phyloP scores from a whole-genome alignment of 2,329 filamentous ascomycete genomes.

The Phialocephala sp. region DNA sequence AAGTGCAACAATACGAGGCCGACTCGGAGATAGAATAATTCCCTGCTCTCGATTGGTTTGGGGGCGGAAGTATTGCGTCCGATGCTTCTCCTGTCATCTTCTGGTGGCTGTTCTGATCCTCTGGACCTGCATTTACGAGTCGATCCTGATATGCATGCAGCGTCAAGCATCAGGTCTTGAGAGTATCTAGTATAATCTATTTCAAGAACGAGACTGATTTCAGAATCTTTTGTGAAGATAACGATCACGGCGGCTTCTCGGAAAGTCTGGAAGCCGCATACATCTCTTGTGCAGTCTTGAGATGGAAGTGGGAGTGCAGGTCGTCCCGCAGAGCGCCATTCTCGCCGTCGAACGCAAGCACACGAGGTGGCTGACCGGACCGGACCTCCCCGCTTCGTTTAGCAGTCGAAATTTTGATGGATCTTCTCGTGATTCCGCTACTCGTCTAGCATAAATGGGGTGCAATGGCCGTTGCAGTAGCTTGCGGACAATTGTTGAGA shows the following conservation, averaged over 20 bases:
- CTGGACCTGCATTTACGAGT: slow-evolving; percentile 11
- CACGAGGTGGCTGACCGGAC: slow-evolving; percentile 29
- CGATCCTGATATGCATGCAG: slow-evolving; percentile 11
- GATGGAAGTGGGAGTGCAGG: background rate
- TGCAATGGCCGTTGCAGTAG: slow-evolving; percentile 28
- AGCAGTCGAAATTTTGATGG: slow-evolving; percentile 14
- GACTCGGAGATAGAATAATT: background rate
- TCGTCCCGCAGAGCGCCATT: slow-evolving; percentile 3
- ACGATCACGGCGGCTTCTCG: slow-evolving; percentile 24
- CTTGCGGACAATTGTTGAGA: slow-evolving; percentile 28
- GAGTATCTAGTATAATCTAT: background rate
- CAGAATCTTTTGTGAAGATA: background rate
- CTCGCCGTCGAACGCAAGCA: slow-evolving; percentile 18
- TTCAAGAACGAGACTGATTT: background rate
- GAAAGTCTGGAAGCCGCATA: slow-evolving; percentile 9
- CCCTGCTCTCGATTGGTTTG: background rate
- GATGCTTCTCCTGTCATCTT: background rate
- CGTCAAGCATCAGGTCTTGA: slow-evolving; percentile 7
- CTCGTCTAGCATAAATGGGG: slow-evolving; percentile 16
- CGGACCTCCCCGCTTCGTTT: slow-evolving; percentile 26
- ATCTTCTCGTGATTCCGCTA: slow-evolving; percentile 16
- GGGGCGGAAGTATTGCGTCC: slow-evolving; percentile 6
- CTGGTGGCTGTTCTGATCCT: slow-evolving; percentile 5
- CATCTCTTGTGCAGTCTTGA: slow-evolving; percentile 13
- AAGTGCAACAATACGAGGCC: slow-evolving; percentile 16